Base-by-base conservation (phyloP, 768 basidiomycete species). In the Fomitopsis serialis region DNA sequence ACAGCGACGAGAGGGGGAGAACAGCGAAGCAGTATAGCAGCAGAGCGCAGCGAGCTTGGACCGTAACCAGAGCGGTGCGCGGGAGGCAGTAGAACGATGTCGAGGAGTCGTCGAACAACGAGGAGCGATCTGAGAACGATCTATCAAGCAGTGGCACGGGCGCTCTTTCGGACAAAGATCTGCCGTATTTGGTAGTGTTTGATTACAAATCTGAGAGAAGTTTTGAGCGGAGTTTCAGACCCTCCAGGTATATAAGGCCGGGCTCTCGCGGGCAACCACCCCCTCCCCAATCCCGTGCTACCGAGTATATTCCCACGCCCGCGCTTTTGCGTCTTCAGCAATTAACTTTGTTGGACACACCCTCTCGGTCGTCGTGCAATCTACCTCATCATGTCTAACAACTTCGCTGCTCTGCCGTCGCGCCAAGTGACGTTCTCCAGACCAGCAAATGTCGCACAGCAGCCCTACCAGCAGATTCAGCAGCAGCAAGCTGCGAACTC, bases 391-490 rank as follows among this genome's bases (percentile, higher is more conserved):
- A 78, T 78, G 77, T 78, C 78, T n/a, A n/a, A n/a, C 45, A 40
- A 40, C 19, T 86, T 85, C 63, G 82, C 29, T 32, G 29, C 84
- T 32, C 76, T 90, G 50, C 87, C 87, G 57, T 80, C 88, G 56
- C 87, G 88, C 62, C 88, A 86, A 62, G 79, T 90, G 60, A 89
- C 81, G 50, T 88, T 90, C 63, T 85, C 84, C 52, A 81, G 88
- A 54, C 72, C 85, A 48, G 81, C 78, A 57, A 61, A 64, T 27
- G 59, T 61, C 29, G 61, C 62, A 12, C 65, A 66, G 61, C 62
- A 63, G 27, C 66, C 72, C 45, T 76, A 78, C 48, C 74, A 77
- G 58, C 78, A 78, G 64, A 57, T 53, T 45, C 71, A 70, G 55
- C 61, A 62, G 2, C 72, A 73, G 8, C 78, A 72, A 11, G 69